phyloP scores from a whole-genome alignment of 1,284 basidiomycete species.

The Boletellus sp. region DNA sequence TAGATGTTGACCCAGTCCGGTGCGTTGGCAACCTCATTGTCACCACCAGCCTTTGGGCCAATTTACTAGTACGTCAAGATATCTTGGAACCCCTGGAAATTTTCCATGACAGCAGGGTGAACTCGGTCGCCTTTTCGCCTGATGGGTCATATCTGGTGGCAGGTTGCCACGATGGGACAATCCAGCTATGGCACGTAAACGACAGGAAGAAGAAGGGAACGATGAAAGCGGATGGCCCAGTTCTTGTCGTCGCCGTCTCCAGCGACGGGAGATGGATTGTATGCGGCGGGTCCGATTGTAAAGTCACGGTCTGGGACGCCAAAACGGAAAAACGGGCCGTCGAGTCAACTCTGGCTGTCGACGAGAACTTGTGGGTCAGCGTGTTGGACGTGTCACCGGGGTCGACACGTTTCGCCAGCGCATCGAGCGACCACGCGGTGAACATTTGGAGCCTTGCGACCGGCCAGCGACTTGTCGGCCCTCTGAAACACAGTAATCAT shows the following conservation, averaged over 20 bases:
- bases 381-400: conserved; percentile 18
- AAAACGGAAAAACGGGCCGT: conserved; percentile 9
- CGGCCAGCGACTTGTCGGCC: conserved; percentile 17
- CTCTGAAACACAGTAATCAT: conserved; percentile 13
- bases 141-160: conserved; percentile 14
- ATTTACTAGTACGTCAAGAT: conserved; percentile 4
- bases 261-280: conserved; percentile 20
- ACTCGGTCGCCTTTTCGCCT: conserved; percentile 18
- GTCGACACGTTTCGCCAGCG: conserved; percentile 16
- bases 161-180: conserved; percentile 13
- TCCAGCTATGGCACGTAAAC: conserved; percentile 16
- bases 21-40: background rate
- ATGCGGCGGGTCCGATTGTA: conserved; percentile 8
- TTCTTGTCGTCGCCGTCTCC: conserved; percentile 15
- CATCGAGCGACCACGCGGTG: conserved; percentile 6
- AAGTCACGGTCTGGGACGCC: conserved; percentile 16
- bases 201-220: conserved; percentile 12
- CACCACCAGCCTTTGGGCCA: background rate
- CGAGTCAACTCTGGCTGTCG: background rate
- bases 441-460: conserved; percentile 18
- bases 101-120: conserved; percentile 1
- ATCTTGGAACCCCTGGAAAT: conserved; percentile 10
- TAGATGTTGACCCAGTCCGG: conserved; percentile 4
- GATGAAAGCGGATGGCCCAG: conserved; percentile 9
- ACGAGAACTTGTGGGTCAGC: conserved; percentile 9